These are phyloP conservation scores for Neodidymelliopsis sp. DNA, from an alignment of 2,329 filamentous ascomycete species.

Conservation along the genomic window DNA sequence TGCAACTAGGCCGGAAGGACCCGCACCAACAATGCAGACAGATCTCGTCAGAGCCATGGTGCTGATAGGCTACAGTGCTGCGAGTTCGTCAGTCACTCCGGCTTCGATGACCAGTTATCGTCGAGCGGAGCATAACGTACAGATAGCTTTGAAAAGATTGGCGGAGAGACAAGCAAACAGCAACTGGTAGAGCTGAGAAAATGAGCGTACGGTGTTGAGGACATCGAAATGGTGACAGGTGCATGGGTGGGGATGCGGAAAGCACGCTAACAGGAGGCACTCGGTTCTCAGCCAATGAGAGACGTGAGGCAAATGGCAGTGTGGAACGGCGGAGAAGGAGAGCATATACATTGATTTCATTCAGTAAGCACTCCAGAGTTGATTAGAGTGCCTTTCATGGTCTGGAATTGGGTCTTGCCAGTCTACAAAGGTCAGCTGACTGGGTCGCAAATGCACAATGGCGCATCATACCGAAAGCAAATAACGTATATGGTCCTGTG, in stretches of 20 bases:
- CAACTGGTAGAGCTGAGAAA: neutral
- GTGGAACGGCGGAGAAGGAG: conserved; percentile 6
- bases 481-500: conserved; percentile 57
- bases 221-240: conserved; percentile 1
- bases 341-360: conserved; percentile 17
- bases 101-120: neutral
- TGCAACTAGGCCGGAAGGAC: conserved; percentile 54
- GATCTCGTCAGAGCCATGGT: conserved; percentile 32
- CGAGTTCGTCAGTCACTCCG: neutral
- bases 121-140: neutral
- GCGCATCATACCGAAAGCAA: conserved; percentile 52
- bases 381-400: conserved; percentile 52
- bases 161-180: neutral
- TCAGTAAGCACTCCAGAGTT: conserved; percentile 42
- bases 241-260: conserved; percentile 13
- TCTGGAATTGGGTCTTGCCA: conserved; percentile 60
- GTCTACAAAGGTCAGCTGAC: conserved; percentile 37
- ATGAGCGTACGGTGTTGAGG: neutral
- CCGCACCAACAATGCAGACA: conserved; percentile 54
- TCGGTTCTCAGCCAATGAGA: conserved; percentile 21
- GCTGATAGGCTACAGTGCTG: conserved; percentile 2
- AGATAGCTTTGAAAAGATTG: neutral
- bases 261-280: conserved; percentile 25
- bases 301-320: neutral
- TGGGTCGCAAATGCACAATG: neutral